Percentiles rank a stretch among this genome's conserved stretches.
Conservation (phyloP, 306 rosid species). For the Fragaria iinumae region DNA sequence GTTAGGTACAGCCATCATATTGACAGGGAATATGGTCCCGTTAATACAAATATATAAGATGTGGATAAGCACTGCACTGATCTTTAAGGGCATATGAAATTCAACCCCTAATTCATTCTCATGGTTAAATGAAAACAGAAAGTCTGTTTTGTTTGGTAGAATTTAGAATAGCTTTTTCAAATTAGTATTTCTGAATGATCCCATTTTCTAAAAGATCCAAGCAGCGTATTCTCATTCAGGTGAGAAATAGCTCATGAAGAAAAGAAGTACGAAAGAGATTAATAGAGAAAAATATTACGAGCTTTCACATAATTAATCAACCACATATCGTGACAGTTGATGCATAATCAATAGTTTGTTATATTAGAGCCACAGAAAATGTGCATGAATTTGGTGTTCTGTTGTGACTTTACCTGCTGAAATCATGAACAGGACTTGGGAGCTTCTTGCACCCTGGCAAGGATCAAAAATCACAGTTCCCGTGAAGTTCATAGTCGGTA, state of each 20-base stretch:
- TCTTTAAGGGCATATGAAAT: not conserved
- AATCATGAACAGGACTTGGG: constrained; percentile 41
- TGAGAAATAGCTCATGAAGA: too few species aligned
- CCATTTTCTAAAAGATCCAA: not conserved
- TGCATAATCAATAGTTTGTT: not conserved
- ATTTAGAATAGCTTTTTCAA: not conserved
- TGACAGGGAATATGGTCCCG: constrained; percentile 1
- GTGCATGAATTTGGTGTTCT: not conserved
- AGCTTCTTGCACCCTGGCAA: constrained; percentile 49
- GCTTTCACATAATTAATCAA: not conserved
- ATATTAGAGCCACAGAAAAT: not conserved
- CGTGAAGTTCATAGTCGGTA: constrained; percentile 34
- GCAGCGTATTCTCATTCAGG: too few species aligned
- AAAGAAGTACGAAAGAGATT: too few species aligned
- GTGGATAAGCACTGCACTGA: not conserved
- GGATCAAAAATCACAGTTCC: constrained; percentile 38
- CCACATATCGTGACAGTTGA: not conserved
- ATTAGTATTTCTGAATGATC: not conserved
- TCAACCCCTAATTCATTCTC: not conserved
- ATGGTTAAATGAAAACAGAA: not conserved
- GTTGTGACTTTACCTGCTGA: not conserved
- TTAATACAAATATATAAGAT: not conserved
- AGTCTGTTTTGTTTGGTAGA: not conserved
- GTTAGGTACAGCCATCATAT: constrained; percentile 11
- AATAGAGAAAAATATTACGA: too few species aligned